Conservation (phyloP, 1,284 basidiomycete genomes). For the Prillingera fragicola region DNA sequence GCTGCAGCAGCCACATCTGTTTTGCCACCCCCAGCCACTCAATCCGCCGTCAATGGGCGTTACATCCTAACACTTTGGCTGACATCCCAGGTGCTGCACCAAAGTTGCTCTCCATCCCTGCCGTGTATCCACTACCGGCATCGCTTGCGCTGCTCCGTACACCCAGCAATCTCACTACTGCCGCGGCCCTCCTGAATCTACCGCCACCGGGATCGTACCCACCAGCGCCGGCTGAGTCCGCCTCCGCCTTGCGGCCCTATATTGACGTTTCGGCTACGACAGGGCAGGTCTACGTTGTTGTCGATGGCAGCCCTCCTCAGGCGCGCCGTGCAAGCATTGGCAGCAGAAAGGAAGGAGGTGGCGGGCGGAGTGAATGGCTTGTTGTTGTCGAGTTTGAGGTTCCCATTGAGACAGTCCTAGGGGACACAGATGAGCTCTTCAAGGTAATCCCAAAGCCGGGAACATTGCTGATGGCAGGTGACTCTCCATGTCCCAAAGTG, state of each 20-base stretch:
- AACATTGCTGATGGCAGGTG: neutral
- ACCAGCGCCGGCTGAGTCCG: conserved; percentile 9
- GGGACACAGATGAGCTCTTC: conserved; percentile 15
- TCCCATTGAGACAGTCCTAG: conserved; percentile 18
- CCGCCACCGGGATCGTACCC: conserved; percentile 21
- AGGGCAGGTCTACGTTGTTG: conserved; percentile 33
- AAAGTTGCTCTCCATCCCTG: conserved; percentile 26
- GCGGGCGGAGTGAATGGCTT: conserved; percentile 34
- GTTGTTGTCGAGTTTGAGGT: conserved; percentile 33
- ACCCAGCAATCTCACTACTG: conserved; percentile 15
- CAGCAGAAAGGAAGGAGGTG: neutral
- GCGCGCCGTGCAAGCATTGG: neutral
- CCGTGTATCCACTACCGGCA: conserved; percentile 32
- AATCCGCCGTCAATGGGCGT: neutral
- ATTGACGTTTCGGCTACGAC: conserved; percentile 33
- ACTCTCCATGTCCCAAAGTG: conserved; percentile 32
- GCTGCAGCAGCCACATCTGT: too few species aligned
- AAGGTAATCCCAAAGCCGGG: conserved; percentile 15
- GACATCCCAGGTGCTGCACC: conserved; percentile 19
- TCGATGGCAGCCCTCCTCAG: conserved; percentile 18
- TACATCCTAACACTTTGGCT: too few species aligned
- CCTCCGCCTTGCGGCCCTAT: conserved; percentile 16
- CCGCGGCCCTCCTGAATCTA: conserved; percentile 24
- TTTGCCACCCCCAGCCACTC: conserved; percentile 3
- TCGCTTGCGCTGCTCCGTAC: conserved; percentile 6